Percentiles rank a stretch among this genome's conserved stretches.
phyloP scores from a whole-genome alignment of 2,329 filamentous ascomycete species.

The Colletotrichum lindemuthianum region DNA sequence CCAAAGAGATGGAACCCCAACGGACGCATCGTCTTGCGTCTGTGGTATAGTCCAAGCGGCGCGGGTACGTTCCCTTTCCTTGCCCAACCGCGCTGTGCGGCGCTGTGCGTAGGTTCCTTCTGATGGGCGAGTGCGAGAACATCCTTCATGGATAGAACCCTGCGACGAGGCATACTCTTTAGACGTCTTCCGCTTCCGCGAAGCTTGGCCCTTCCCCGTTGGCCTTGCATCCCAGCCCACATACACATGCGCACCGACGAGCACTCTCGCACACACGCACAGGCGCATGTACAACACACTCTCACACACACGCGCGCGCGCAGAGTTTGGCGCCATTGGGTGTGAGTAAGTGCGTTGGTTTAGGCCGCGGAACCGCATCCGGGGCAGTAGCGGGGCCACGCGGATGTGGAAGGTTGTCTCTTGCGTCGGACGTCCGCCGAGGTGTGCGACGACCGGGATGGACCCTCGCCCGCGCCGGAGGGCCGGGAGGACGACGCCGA shows the following conservation, averaged over 20 bases:
- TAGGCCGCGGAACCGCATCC: slow-evolving; percentile 9
- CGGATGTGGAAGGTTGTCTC: slow-evolving; percentile 1
- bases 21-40: slow-evolving; percentile 2
- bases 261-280: too few species aligned
- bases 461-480: slow-evolving; percentile 11
- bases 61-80: neutral
- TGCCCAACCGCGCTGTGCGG: too few species aligned
- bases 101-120: neutral
- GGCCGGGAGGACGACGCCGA: slow-evolving; percentile 5
- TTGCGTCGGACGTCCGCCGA: slow-evolving; percentile 2
- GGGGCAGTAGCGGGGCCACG: slow-evolving; percentile 21
- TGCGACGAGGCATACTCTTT: too few species aligned
- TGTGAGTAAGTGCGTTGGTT: too few species aligned
- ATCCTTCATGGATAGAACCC: too few species aligned
- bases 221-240: too few species aligned
- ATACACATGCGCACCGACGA: too few species aligned
- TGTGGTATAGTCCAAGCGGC: slow-evolving; percentile 3
- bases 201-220: too few species aligned
- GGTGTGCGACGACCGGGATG: neutral
- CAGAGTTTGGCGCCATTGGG: too few species aligned
- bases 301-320: too few species aligned
- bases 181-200: too few species aligned
- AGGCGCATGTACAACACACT: too few species aligned
- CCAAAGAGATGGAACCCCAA: neutral
- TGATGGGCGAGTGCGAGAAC: neutral